Conservation (phyloP, 2,329 filamentous ascomycete genomes). For the Elsinoe fawcettii region DNA sequence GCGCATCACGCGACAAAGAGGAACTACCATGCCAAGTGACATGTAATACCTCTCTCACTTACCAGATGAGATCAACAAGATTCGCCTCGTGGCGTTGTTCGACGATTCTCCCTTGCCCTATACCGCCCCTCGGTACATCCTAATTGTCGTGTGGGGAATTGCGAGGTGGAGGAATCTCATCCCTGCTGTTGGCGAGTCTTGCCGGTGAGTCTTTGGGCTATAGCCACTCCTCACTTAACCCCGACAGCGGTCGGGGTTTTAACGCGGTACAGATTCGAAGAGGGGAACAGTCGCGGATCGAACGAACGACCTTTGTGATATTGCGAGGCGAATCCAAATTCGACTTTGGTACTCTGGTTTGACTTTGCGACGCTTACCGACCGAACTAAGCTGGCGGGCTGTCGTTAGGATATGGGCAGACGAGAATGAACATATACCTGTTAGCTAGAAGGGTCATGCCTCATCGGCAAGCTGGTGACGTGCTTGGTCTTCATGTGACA, state of each 20-base stretch:
- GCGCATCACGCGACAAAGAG: too few relatives aligned
- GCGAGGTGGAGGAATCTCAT: neutral
- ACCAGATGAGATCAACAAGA: neutral
- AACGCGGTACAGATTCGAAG: neutral
- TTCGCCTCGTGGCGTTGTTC: neutral
- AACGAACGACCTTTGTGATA: neutral
- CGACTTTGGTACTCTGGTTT: neutral
- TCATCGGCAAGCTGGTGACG: too few relatives aligned
- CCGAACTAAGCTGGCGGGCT: neutral
- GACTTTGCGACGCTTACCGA: neutral
- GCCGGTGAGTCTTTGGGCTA: conserved; percentile 1
- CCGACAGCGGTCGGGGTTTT: neutral
- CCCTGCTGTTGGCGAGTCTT: neutral
- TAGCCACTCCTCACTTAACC: neutral
- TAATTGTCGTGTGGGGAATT: neutral
- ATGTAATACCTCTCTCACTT: neutral
- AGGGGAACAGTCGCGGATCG: neutral
- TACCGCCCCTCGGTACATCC: neutral
- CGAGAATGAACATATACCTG: neutral
- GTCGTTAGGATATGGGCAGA: neutral
- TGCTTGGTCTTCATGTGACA: too few relatives aligned
- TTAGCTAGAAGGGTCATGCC: neutral
- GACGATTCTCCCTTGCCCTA: neutral
- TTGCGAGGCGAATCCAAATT: neutral
- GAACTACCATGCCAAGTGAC: neutral